Conservation (phyloP, 1,284 basidiomycete genomes). For the Leccinum fuscescens region DNA sequence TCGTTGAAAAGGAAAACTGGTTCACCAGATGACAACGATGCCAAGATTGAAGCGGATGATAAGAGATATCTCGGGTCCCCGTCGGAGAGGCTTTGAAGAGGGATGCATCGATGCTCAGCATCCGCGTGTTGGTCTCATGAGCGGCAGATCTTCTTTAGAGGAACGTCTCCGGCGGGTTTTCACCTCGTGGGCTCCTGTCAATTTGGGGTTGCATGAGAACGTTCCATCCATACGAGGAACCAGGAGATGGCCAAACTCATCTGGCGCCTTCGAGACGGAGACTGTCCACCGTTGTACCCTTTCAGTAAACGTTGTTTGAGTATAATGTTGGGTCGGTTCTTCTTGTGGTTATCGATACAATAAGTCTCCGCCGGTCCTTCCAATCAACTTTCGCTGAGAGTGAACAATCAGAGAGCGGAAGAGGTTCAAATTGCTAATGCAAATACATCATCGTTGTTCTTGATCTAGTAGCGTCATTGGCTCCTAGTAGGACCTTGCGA, state of each 20-base stretch:
- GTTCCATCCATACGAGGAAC: background rate
- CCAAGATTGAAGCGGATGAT: background rate
- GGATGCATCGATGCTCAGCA: background rate
- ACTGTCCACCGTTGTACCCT: background rate
- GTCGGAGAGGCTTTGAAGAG: background rate
- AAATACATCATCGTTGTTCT: too few species aligned
- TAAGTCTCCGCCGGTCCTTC: too few species aligned
- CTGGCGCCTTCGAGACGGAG: background rate
- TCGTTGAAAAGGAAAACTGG: background rate
- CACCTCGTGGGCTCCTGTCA: background rate
- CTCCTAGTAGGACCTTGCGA: too few species aligned
- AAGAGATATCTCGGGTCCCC: background rate
- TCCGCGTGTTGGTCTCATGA: background rate
- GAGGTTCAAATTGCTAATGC: too few species aligned
- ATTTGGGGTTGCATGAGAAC: background rate
- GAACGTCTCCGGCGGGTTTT: background rate
- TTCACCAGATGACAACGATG: background rate
- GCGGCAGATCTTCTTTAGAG: background rate
- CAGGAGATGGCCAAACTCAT: background rate
- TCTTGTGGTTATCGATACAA: too few species aligned
- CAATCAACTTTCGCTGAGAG: too few species aligned
- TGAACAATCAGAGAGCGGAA: too few species aligned
- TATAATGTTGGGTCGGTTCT: background rate
- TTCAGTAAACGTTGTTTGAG: background rate
- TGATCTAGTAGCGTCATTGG: too few species aligned